These are phyloP conservation scores for Cordyceps farinosa DNA, from an alignment of 2,329 filamentous ascomycete species.

Conservation along the genomic window DNA sequence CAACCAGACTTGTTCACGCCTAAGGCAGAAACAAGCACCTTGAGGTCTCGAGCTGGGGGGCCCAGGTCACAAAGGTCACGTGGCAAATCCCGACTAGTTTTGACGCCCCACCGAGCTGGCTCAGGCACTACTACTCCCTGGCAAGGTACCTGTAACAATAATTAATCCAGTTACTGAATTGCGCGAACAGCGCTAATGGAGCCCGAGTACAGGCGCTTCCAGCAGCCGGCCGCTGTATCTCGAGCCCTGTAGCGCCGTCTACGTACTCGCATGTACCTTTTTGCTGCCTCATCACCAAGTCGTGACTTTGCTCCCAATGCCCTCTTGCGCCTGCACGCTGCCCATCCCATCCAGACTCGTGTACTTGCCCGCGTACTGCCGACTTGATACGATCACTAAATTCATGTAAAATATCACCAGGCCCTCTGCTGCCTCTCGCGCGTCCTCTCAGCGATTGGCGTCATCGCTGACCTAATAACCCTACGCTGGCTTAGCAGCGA, in stretches of 20 bases:
- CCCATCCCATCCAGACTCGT: background rate
- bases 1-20: background rate
- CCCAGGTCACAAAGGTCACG: background rate
- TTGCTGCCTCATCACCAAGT: background rate
- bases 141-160: too few relatives aligned
- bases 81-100: background rate
- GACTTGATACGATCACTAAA: background rate
- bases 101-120: background rate
- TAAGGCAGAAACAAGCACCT: background rate
- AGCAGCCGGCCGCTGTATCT: background rate
- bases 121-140: background rate
- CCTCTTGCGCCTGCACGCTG: background rate
- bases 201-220: background rate
- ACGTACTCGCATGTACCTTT: conserved; percentile 2
- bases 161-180: too few relatives aligned
- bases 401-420: background rate
- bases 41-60: background rate
- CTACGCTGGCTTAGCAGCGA: conserved; percentile 23
- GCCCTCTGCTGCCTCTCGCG: too few relatives aligned
- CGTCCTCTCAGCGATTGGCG: conserved; percentile 29
- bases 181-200: too few relatives aligned
- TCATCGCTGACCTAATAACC: conserved; percentile 38
- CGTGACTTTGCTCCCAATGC: background rate
- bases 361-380: background rate
- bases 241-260: conserved; percentile 1